Evolutionary conservation across 2,329 filamentous ascomycete species (phyloP).

Genomic region (Colletotrichum sp.): DNA sequence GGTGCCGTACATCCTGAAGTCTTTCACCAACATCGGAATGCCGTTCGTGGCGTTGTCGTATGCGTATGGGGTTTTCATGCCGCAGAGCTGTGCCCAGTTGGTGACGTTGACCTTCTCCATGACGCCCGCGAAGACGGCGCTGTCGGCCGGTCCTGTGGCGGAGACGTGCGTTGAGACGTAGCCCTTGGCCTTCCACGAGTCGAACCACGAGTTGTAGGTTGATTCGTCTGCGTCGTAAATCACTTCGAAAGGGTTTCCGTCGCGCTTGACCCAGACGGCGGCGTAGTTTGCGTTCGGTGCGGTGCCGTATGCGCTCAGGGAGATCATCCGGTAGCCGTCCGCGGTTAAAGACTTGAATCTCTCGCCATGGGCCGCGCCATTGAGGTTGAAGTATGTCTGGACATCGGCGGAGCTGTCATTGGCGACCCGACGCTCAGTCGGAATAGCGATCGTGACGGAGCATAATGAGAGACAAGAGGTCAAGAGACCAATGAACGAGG

Average conservation of each 20-base stretch:
- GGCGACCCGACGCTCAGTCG: background rate
- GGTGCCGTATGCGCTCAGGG: constrained; percentile 20
- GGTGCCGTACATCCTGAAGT: constrained; percentile 19
- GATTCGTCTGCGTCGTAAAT: constrained; percentile 13
- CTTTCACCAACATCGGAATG: background rate
- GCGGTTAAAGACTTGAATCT: background rate
- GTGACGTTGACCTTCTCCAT: constrained; percentile 18
- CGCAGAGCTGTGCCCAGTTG: constrained; percentile 17
- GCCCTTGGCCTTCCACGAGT: constrained; percentile 3
- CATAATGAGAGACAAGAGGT: constrained; percentile 2
- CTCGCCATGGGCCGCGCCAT: background rate
- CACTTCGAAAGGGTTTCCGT: background rate
- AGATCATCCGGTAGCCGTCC: constrained; percentile 18
- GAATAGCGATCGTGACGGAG: background rate
- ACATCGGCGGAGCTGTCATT: background rate
- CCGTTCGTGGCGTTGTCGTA: background rate
- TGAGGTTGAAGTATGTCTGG: constrained; percentile 3
- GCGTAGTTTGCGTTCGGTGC: constrained; percentile 2
- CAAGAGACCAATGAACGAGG: constrained; percentile 1
- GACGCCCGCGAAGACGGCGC: constrained; percentile 17
- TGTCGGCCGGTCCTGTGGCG: constrained; percentile 6
- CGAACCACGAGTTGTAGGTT: constrained; percentile 16
- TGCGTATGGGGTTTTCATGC: background rate
- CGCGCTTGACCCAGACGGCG: constrained; percentile 16
- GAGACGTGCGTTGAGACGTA: constrained; percentile 20